Conservation (phyloP, 208 protist species). For the Borovskyia barvae region DNA sequence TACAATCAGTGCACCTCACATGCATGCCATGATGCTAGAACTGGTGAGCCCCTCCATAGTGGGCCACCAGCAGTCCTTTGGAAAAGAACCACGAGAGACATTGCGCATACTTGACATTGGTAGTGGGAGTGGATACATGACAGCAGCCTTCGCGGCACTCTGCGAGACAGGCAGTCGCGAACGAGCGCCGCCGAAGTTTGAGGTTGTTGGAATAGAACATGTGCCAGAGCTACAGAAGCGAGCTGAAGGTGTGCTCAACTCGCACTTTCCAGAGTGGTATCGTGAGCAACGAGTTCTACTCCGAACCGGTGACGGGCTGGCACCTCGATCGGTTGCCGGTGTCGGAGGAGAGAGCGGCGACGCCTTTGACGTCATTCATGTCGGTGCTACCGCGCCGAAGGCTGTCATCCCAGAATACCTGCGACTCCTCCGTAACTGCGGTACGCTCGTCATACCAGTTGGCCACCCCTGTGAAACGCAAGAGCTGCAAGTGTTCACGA, state of each 20-base stretch:
- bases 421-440: constrained; percentile 42
- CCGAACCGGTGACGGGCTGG: constrained; percentile 68
- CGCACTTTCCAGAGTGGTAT: constrained; percentile 48
- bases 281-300: constrained; percentile 37
- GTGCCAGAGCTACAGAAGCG: constrained; percentile 49
- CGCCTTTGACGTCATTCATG: constrained; percentile 85
- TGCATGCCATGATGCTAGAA: constrained; percentile 89
- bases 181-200: constrained; percentile 18
- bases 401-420: constrained; percentile 42
- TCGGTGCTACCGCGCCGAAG: constrained; percentile 66
- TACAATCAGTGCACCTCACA: constrained; percentile 91
- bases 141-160: constrained; percentile 60
- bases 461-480: constrained; percentile 51
- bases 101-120: constrained; percentile 77
- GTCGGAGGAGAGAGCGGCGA: neutral
- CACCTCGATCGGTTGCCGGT: constrained; percentile 18
- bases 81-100: constrained; percentile 4
- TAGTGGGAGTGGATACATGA: constrained; percentile 90
- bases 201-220: constrained; percentile 82
- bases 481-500: constrained; percentile 62
- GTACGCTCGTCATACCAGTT: constrained; percentile 77
- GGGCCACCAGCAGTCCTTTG: constrained; percentile 1
- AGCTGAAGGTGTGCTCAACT: constrained; percentile 32
- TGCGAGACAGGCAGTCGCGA: constrained; percentile 33
- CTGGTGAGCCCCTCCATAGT: constrained; percentile 53